Evolutionary conservation across 805 yeast species (phyloP).

Genomic region (Candida ponderosae): DNA sequence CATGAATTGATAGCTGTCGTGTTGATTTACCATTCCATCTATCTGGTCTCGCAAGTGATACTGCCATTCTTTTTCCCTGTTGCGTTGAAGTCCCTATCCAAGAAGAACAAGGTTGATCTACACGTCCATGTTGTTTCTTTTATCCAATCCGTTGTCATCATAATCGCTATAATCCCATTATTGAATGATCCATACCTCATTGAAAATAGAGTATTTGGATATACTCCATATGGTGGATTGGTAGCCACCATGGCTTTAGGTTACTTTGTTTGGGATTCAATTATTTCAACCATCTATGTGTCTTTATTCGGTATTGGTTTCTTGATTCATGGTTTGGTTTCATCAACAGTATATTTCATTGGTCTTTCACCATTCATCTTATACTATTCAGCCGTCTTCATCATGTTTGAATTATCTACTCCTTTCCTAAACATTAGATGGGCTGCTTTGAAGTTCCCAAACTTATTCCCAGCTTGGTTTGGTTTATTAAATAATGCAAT

Average conservation of each 20-base stretch:
- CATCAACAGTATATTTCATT: slow-evolving; percentile 57
- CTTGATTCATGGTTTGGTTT: slow-evolving; percentile 69
- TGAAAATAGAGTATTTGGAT: slow-evolving; percentile 49
- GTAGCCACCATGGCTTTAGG: slow-evolving; percentile 62
- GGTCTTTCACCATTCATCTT: slow-evolving; percentile 60
- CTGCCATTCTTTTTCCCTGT: slow-evolving; percentile 16
- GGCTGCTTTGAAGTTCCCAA: slow-evolving; percentile 70
- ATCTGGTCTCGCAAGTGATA: slow-evolving; percentile 11
- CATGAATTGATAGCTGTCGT: slow-evolving; percentile 23
- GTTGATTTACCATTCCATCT: slow-evolving; percentile 22
- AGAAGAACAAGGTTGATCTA: slow-evolving; percentile 56
- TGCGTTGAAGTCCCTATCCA: slow-evolving; percentile 16
- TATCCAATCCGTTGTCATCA: slow-evolving; percentile 68
- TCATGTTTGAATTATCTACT: slow-evolving; percentile 73
- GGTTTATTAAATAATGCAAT: slow-evolving; percentile 58
- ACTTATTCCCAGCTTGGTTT: slow-evolving; percentile 40
- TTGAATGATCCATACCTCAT: slow-evolving; percentile 42
- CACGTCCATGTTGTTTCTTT: slow-evolving; percentile 85
- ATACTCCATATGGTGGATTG: slow-evolving; percentile 62
- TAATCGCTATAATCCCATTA: slow-evolving; percentile 51
- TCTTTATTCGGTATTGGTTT: slow-evolving; percentile 65
- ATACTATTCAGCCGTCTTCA: slow-evolving; percentile 67
- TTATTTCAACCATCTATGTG: slow-evolving; percentile 49
- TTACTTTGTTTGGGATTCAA: slow-evolving; percentile 80
- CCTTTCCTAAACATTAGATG: slow-evolving; percentile 84